Base-by-base conservation (phyloP, 805 yeast genomes). In the Nakazawaea ambrosiae region DNA sequence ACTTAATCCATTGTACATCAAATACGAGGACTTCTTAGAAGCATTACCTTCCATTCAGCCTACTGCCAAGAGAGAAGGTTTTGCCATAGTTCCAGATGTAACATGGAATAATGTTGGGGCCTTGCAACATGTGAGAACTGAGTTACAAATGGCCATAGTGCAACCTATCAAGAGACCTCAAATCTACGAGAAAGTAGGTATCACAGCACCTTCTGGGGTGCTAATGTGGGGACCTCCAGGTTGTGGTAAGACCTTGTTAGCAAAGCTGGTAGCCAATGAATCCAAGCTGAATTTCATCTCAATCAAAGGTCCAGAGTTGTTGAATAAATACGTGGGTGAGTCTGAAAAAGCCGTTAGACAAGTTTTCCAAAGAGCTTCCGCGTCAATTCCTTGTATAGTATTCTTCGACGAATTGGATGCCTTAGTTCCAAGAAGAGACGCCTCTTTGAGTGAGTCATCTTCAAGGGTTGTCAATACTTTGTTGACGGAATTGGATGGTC, bases 181-280 rank as follows among this genome's bases (percentile, higher is more conserved):
- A 45, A 62, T 90, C 16, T 92, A 84, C 54, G 79, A 77, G 45
- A 77, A 79, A 42, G 97, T 89, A 9, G 98, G 98, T 58, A 89
- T 92, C 30, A 77, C 87, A 38, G 96, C 97, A 0, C 97, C 97
- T 2, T 88, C 96, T 0, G 98, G 98, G 40, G 98, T 92, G 1
- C 63, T 92, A 19, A 73, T 92, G 68, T 92, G 98, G 98, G 98
- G 98, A 0, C 98, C 98, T 2, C 98, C 98, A 3, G 98, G 98
- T 26, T 92, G 97, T 64, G 98, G 98, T 70, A 92, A 92, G 55
- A 92, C 98, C 0, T 66, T 92, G 34, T 66, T 92, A 20, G 97
- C 97, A 1, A 92, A 92, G 53, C 98, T 98, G 2, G 97, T 92
- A 3, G 98, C 98, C 9, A 90, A 90, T 55, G 97, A 92, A 59